These are phyloP conservation scores for Geotrichum aggregatum DNA, from an alignment of 1,139 yeast species.

Conservation along the genomic window DNA sequence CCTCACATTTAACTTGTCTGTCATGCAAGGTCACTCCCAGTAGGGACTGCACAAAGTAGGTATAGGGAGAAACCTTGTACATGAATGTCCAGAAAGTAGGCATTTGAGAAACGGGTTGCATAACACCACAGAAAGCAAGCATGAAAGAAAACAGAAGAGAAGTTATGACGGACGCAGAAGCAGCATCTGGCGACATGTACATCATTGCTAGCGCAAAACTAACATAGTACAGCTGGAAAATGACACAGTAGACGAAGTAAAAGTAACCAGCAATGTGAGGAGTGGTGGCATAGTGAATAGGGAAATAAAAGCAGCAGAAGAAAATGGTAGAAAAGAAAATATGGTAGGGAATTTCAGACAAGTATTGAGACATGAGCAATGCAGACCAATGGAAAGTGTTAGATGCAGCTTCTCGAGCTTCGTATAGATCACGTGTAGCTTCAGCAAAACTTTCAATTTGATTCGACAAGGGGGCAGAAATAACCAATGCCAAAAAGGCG, in stretches of 20 bases:
- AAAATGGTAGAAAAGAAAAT: constrained; percentile 50
- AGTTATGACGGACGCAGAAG: constrained; percentile 56
- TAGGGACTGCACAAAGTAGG: constrained; percentile 58
- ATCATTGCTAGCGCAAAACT: constrained; percentile 53
- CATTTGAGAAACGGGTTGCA: constrained; percentile 53
- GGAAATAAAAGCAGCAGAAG: constrained; percentile 56
- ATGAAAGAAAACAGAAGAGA: constrained; percentile 52
- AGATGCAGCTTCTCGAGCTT: constrained; percentile 60
- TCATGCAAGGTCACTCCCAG: constrained; percentile 50
- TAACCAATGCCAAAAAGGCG: constrained; percentile 49
- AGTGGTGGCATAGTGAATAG: constrained; percentile 46
- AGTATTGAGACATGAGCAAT: constrained; percentile 48
- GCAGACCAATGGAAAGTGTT: constrained; percentile 65
- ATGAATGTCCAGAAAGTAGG: constrained; percentile 66
- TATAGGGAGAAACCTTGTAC: constrained; percentile 63
- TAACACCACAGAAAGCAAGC: constrained; percentile 58
- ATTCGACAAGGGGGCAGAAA: constrained; percentile 52
- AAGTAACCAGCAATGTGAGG: constrained; percentile 54
- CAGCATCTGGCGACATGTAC: constrained; percentile 58
- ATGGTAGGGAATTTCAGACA: constrained; percentile 56
- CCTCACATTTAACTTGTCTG: constrained; percentile 51
- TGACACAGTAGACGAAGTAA: constrained; percentile 50
- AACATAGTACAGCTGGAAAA: constrained; percentile 55
- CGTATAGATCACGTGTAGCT: constrained; percentile 53
- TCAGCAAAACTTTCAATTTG: constrained; percentile 58